These are phyloP conservation scores for Phyllosticta paracitricarpa DNA, from an alignment of 2,329 filamentous ascomycete genomes.

Conservation along the genomic window DNA sequence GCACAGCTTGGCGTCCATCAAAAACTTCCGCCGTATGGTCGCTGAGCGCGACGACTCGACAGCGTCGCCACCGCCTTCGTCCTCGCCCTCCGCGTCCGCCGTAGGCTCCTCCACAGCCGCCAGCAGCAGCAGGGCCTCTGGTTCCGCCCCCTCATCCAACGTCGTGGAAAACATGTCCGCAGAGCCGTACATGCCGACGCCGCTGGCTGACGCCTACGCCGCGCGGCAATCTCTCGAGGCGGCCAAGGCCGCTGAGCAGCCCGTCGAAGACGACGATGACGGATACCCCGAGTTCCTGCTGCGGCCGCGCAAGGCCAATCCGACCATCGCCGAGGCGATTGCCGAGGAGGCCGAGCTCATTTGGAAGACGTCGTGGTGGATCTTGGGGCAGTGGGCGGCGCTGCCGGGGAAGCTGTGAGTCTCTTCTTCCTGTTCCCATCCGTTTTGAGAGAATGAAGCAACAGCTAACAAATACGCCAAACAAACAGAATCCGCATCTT, in stretches of 20 bases:
- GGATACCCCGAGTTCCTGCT: conserved; percentile 33
- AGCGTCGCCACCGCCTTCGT: conserved; percentile 11
- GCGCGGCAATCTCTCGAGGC: conserved; percentile 20
- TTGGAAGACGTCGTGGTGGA: conserved; percentile 51
- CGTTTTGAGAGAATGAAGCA: not conserved
- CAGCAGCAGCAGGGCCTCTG: conserved; percentile 22
- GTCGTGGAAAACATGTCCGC: conserved; percentile 16
- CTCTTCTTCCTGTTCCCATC: not conserved
- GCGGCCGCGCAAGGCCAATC: conserved; percentile 32
- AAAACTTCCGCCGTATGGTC: conserved; percentile 55
- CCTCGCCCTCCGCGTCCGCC: conserved; percentile 1
- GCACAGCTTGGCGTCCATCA: conserved; percentile 65
- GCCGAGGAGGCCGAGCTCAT: conserved; percentile 55
- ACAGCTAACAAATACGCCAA: no score
- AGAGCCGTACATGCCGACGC: conserved; percentile 12
- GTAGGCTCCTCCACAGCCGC: not conserved
- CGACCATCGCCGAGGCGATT: conserved; percentile 48
- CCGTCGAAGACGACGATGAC: conserved; percentile 25
- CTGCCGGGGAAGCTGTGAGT: conserved; percentile 62
- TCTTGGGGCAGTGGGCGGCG: conserved; percentile 59
- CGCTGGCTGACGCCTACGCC: conserved; percentile 14
- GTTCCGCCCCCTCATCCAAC: conserved; percentile 15
- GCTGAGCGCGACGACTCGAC: conserved; percentile 27
- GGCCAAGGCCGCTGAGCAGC: conserved; percentile 14
- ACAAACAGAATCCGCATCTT: conserved; percentile 40